phyloP scores from a whole-genome alignment of 2,329 filamentous ascomycete species.

The Colletotrichum sojae region DNA sequence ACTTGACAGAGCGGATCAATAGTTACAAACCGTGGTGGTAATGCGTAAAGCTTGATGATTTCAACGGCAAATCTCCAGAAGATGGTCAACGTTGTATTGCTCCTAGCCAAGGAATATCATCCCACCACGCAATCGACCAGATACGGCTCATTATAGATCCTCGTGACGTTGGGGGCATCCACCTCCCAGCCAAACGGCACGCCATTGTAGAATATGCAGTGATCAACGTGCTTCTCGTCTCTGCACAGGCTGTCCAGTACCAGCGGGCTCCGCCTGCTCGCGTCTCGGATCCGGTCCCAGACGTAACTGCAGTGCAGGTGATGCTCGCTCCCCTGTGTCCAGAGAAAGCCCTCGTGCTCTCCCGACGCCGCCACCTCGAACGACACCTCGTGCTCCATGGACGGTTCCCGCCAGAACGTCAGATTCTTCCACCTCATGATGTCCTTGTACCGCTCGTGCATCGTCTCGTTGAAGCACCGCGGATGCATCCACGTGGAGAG shows the following conservation, averaged over 20 bases:
- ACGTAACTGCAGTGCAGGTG: constrained; percentile 38
- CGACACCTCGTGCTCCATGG: constrained; percentile 21
- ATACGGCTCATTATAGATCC: constrained; percentile 29
- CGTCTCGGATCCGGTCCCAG: constrained; percentile 33
- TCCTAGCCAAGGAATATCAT: not conserved
- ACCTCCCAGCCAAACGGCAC: constrained; percentile 32
- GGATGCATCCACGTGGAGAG: constrained; percentile 45
- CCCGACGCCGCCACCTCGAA: constrained; percentile 28
- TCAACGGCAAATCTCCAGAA: too few relatives aligned
- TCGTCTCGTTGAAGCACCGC: constrained; percentile 32
- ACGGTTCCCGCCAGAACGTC: constrained; percentile 27
- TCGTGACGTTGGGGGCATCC: constrained; percentile 31
- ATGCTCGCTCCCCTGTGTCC: constrained; percentile 28
- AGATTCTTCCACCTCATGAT: constrained; percentile 32
- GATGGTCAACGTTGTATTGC: too few relatives aligned
- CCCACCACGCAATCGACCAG: constrained; percentile 28
- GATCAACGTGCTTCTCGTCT: constrained; percentile 28
- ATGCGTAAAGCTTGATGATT: too few relatives aligned
- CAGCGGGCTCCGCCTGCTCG: constrained; percentile 19
- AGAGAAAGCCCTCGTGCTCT: constrained; percentile 26
- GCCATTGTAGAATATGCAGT: constrained; percentile 33
- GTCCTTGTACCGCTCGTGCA: constrained; percentile 26
- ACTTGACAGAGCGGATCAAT: too few relatives aligned
- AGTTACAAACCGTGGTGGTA: too few relatives aligned
- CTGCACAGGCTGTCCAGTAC: constrained; percentile 25